A percentile compares a stretch with the other conserved stretches of the same genome.
Conservation (phyloP, 176 grass and related monocot genomes). For the Echinochloa phyllopogon region DNA sequence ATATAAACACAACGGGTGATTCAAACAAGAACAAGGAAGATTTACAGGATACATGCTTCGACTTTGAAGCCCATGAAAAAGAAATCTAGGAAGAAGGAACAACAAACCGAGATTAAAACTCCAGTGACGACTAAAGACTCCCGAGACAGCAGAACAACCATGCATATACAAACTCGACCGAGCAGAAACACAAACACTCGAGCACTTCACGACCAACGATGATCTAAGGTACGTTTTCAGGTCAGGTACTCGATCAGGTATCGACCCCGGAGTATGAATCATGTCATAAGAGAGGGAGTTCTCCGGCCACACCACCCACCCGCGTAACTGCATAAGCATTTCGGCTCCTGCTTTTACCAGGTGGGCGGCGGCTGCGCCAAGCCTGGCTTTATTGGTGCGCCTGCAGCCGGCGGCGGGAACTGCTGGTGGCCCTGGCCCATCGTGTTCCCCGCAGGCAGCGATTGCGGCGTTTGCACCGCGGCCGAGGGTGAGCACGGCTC, state of each 20-base stretch:
- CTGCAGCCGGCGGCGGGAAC: too few relatives aligned
- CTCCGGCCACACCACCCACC: too few relatives aligned
- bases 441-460: not conserved
- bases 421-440: not conserved
- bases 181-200: not conserved
- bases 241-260: not conserved
- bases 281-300: too few relatives aligned
- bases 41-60: too few relatives aligned
- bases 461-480: not conserved
- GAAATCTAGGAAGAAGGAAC: too few relatives aligned
- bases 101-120: not conserved
- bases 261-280: not conserved
- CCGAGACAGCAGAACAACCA: not conserved
- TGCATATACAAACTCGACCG: too few relatives aligned
- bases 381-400: not conserved
- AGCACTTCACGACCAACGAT: not conserved
- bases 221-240: not conserved
- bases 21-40: too few relatives aligned
- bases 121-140: not conserved
- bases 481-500: constrained; percentile 25
- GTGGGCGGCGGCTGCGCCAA: not conserved
- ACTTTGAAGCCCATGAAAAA: too few relatives aligned
- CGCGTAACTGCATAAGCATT: too few relatives aligned
- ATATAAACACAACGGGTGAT: too few relatives aligned
- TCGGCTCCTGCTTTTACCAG: not conserved